Evolutionary conservation across 768 basidiomycete species (phyloP).

Genomic region (Vararia minispora): DNA sequence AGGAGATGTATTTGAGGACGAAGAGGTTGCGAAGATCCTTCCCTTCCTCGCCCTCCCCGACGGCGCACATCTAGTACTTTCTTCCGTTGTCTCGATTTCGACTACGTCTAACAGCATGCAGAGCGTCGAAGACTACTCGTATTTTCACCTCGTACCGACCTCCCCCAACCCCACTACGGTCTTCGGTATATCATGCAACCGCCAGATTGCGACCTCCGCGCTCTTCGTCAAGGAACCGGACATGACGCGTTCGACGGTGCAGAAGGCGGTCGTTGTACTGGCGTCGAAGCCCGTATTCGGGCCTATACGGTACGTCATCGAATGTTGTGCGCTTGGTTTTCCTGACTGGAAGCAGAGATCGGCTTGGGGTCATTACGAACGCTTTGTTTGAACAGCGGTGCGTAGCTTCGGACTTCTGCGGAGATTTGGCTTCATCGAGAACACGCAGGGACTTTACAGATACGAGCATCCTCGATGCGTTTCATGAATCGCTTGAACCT

Average conservation of each 20-base stretch:
- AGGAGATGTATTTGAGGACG: constrained; percentile 74
- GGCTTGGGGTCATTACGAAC: constrained; percentile 87
- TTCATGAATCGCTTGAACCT: constrained; percentile 64
- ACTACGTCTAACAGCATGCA: constrained; percentile 19
- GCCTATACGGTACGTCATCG: constrained; percentile 58
- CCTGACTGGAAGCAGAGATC: constrained; percentile 44
- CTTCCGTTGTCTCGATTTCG: background rate
- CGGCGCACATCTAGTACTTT: constrained; percentile 83
- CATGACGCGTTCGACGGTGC: constrained; percentile 91
- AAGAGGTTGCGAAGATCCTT: constrained; percentile 73
- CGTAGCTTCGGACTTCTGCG: constrained; percentile 4
- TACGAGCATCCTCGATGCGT: constrained; percentile 81
- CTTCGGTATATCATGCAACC: constrained; percentile 97
- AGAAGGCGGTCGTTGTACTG: constrained; percentile 94
- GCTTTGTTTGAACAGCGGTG: constrained; percentile 82
- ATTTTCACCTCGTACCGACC: constrained; percentile 82
- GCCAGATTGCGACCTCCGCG: constrained; percentile 76
- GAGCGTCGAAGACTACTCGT: constrained; percentile 91
- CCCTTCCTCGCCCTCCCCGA: constrained; percentile 97
- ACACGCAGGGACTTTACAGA: constrained; percentile 71
- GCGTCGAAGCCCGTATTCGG: constrained; percentile 89
- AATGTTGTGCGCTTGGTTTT: background rate
- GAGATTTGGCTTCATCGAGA: background rate
- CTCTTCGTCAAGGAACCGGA: constrained; percentile 72
- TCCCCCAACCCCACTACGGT: constrained; percentile 66